Conservation (phyloP, 1,139 yeast species). For the Suhomyces wounanorum region DNA sequence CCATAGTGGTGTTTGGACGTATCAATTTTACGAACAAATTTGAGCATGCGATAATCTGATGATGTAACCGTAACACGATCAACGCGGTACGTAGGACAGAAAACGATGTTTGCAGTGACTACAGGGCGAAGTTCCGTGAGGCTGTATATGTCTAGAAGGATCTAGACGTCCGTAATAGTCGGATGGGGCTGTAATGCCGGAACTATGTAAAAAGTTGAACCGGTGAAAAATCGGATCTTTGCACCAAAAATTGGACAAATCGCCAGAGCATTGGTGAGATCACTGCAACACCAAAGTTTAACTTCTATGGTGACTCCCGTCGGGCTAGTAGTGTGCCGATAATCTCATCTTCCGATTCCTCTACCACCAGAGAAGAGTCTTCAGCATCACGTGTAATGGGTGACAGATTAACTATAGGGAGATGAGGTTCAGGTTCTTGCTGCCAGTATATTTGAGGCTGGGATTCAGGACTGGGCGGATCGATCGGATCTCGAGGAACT, state of each 20-base stretch:
- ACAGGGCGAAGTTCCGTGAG: neutral
- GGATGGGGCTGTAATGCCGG: neutral
- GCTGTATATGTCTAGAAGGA: neutral
- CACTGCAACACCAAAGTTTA: neutral
- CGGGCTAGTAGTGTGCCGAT: constrained; percentile 8
- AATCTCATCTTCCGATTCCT: constrained; percentile 19
- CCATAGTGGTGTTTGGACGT: constrained; percentile 5
- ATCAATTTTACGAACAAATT: neutral
- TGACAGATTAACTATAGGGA: neutral
- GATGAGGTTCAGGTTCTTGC: neutral
- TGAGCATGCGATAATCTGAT: neutral
- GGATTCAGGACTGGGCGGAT: constrained; percentile 3
- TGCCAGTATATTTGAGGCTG: constrained; percentile 2
- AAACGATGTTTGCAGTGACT: neutral
- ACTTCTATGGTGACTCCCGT: neutral
- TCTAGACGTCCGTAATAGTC: neutral
- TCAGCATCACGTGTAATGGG: neutral
- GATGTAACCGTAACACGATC: neutral
- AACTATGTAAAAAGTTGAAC: neutral
- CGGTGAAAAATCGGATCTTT: neutral
- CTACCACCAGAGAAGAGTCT: constrained; percentile 13
- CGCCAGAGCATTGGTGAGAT: neutral
- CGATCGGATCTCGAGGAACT: neutral
- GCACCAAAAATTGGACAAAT: neutral
- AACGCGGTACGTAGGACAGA: neutral